A percentile compares a stretch with the other conserved stretches of the same genome.
Evolutionary conservation across 2,329 filamentous ascomycete genomes (phyloP).

Genomic region (Cadophora malorum): DNA sequence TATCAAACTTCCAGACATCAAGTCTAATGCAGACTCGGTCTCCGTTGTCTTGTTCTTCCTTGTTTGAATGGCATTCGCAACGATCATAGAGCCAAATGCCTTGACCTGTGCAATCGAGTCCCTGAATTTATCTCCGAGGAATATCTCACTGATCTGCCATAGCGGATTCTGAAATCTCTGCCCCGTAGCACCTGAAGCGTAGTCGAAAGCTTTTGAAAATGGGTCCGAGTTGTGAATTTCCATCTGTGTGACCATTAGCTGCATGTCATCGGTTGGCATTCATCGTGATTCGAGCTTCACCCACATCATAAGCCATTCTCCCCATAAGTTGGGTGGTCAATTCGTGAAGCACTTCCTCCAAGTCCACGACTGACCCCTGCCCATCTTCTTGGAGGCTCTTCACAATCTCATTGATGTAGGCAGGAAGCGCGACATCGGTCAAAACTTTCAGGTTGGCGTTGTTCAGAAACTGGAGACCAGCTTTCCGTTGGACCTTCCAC

Average conservation of each 20-base stretch:
- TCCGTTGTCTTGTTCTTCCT: slow-evolving; percentile 41
- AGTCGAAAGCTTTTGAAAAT: slow-evolving; percentile 67
- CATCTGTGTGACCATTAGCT: slow-evolving; percentile 53
- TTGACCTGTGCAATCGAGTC: slow-evolving; percentile 57
- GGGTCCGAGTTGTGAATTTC: slow-evolving; percentile 67
- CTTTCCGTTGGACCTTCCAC: slow-evolving; percentile 68
- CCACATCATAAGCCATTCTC: slow-evolving; percentile 68
- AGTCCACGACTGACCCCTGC: slow-evolving; percentile 51
- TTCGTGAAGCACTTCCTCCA: slow-evolving; percentile 67
- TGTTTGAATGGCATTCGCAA: slow-evolving; percentile 58
- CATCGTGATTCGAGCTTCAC: neutral
- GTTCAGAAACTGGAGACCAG: slow-evolving; percentile 64
- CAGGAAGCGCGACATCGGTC: slow-evolving; percentile 62
- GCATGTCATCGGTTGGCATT: slow-evolving; percentile 11
- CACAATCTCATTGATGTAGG: slow-evolving; percentile 55
- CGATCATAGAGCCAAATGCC: slow-evolving; percentile 62
- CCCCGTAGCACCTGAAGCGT: slow-evolving; percentile 64
- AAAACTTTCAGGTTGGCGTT: slow-evolving; percentile 62
- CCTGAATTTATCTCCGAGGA: slow-evolving; percentile 57
- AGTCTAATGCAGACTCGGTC: slow-evolving; percentile 36
- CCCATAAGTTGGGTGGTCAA: slow-evolving; percentile 71
- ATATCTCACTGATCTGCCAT: slow-evolving; percentile 63
- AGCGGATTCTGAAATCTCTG: slow-evolving; percentile 70
- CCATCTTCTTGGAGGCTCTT: slow-evolving; percentile 45
- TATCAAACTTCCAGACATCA: slow-evolving; percentile 62